Evolutionary conservation across 306 rosid species (phyloP).

Genomic region (Cicer judaicum): DNA sequence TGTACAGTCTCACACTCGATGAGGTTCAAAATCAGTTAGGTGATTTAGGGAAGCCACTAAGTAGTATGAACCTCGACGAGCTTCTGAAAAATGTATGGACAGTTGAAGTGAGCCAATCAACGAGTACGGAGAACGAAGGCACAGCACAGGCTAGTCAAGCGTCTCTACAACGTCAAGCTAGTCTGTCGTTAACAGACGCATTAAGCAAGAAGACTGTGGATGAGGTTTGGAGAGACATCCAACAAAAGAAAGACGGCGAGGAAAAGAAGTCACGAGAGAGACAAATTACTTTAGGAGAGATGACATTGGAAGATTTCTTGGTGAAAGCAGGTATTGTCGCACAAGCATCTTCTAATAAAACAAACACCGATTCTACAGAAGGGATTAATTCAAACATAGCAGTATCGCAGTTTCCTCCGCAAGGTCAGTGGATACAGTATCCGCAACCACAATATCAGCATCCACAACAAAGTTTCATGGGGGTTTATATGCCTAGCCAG

Average conservation of each 20-base stretch:
- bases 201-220: conserved; percentile 94
- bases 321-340: conserved; percentile 95
- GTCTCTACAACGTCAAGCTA: conserved; percentile 78
- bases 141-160: conserved; percentile 62
- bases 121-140: conserved; percentile 58
- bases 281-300: conserved; percentile 90
- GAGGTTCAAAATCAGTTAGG: conserved; percentile 97
- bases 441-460: conserved; percentile 73
- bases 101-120: conserved; percentile 77
- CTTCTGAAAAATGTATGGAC: conserved; percentile 94
- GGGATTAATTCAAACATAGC: conserved; percentile 57
- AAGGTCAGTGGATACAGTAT: conserved; percentile 85
- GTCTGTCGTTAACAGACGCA: conserved; percentile 72
- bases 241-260: conserved; percentile 64
- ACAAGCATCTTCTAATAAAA: conserved; percentile 58
- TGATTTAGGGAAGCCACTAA: conserved; percentile 89
- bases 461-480: conserved; percentile 78
- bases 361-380: conserved; percentile 48
- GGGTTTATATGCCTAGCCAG: conserved; percentile 77
- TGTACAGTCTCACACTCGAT: conserved; percentile 91
- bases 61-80: conserved; percentile 98
- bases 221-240: conserved; percentile 98
- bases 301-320: conserved; percentile 98
- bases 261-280: conserved; percentile 72
- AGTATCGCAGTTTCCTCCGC: conserved; percentile 62